Base-by-base conservation (phyloP, 2,329 filamentous ascomycete species). In the Beauveria scarabaeidicola region DNA sequence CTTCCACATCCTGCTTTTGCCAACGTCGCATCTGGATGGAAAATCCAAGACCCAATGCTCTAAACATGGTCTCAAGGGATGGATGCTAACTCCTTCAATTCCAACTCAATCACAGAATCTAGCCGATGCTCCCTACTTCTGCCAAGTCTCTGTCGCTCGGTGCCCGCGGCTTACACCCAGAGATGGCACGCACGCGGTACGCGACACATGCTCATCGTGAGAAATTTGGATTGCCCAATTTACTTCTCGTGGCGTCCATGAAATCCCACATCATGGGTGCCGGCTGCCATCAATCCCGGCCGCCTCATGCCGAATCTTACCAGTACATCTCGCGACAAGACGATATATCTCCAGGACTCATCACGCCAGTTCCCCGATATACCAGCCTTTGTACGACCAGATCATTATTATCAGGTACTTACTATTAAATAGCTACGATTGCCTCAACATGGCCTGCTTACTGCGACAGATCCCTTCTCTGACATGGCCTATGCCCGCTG, bases 371-470 rank as follows among this genome's bases (percentile, higher is more conserved):
- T 41, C 17, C 17, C 54, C 43, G 17, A 41, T 36, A 36, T 36
- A 36, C 11, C 11, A 9, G 32, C 11, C 32, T 36, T 36, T 13
- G 32, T 36, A 36, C 32, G 32, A 36, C 9, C 32, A 36, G 5
- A 36, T 13, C 29, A 5, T 11, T 36, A 46, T 5, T 17, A 23
- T 21, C 11, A 19, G 32, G 32, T 27, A 41, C 38, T 44, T 52
- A 58, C 52, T 52, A 52, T 52, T 52, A n/a, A n/a, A n/a, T n/a
- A 58, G 56, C 47, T 27, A 21, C 23, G 25, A 44, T 32, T 58
- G 56, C 52, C 29, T 58, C 50, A 52, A 40, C 3, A 19, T 36
- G 36, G 44, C 5, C 56, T 27, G 38, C 38, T 51, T 11, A 6
- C 38, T 51, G 32, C 25, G 46, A 51, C 46, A 19, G 38, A 52